Base-by-base conservation (phyloP, 106 monocot genomes). In the Acorus gramineus region DNA sequence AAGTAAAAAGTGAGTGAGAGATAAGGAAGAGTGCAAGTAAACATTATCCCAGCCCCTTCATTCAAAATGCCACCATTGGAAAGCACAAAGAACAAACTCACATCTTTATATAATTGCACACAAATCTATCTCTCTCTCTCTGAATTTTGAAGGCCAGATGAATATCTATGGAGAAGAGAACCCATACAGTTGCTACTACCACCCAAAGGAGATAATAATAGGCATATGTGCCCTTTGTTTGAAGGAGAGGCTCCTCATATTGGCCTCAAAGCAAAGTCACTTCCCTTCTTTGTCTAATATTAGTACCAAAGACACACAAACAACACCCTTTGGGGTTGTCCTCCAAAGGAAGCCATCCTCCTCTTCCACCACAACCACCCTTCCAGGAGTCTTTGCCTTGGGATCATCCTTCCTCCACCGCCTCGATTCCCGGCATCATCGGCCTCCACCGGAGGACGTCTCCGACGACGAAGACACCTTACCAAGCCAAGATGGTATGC, bases 171-270 rank as follows among this genome's bases (percentile, higher is more conserved):
- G 63, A 52, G 78, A 56, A 60, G 77, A 69, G 12, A 8, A 53
- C 42, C 50, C 42, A 3, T 46, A 61, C 58, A 65, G 44, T 61
- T 95, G 95, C 69, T 78, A 74, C 59, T 76, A 85, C 76, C 95
- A 95, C 60, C 90, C 95, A 7, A 76, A 64, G 52, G 80, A 86
- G 64, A 5, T 57, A n/a, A 56, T 82, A 0, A 68, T 87, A 11
- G 95, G 95, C 6, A 59, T 95, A 13, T 95, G 95, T 57, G 78
- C 90, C n/a, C 70, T 77, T 47, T 95, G 95, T 72, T 70, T 95
- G 76, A 86, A 53, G 60, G 95, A 95, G 65, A 86, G 80, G 69
- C 86, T 95, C 52, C 76, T 90, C 10, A 62, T 70, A 13, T 73
- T 90, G 67, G 84, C 87, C 46, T 56, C 86, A 2, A 82, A 80